Percentiles rank a stretch among this genome's conserved stretches.
Conservation (phyloP, 805 yeast species). For the Kazachstania bromeliacearum region DNA sequence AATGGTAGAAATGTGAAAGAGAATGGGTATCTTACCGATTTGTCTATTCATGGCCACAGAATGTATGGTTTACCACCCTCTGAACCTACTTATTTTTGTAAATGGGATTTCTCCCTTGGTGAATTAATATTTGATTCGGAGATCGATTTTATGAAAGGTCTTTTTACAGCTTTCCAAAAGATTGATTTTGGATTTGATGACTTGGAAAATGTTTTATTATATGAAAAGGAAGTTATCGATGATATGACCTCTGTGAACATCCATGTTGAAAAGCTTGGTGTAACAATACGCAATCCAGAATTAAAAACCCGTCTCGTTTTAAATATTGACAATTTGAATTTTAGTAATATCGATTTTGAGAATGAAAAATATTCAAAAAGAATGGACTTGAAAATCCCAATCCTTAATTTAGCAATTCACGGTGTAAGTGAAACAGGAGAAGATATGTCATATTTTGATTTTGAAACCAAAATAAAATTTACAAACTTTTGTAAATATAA, state of each 20-base stretch:
- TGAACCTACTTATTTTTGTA: constrained; percentile 80
- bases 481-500: constrained; percentile 51
- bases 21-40: constrained; percentile 33
- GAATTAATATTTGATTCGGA: constrained; percentile 43
- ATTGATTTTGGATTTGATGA: constrained; percentile 61
- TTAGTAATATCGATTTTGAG: constrained; percentile 59
- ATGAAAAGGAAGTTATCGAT: constrained; percentile 44
- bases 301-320: constrained; percentile 19
- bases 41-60: constrained; percentile 74
- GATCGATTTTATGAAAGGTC: constrained; percentile 36
- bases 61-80: constrained; percentile 87
- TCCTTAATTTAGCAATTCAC: constrained; percentile 27
- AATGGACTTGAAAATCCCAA: constrained; percentile 41
- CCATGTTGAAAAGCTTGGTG: constrained; percentile 37
- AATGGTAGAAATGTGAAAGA: constrained; percentile 9
- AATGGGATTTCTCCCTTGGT: constrained; percentile 79
- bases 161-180: constrained; percentile 36
- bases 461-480: constrained; percentile 49
- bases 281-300: constrained; percentile 34
- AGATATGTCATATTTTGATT: constrained; percentile 28
- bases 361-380: constrained; percentile 54
- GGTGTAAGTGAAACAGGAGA: constrained; percentile 20
- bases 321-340: constrained; percentile 19
- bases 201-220: constrained; percentile 61
- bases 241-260: constrained; percentile 65